phyloP scores from a whole-genome alignment of 345 rosid species.

The Passiflora organensis region DNA sequence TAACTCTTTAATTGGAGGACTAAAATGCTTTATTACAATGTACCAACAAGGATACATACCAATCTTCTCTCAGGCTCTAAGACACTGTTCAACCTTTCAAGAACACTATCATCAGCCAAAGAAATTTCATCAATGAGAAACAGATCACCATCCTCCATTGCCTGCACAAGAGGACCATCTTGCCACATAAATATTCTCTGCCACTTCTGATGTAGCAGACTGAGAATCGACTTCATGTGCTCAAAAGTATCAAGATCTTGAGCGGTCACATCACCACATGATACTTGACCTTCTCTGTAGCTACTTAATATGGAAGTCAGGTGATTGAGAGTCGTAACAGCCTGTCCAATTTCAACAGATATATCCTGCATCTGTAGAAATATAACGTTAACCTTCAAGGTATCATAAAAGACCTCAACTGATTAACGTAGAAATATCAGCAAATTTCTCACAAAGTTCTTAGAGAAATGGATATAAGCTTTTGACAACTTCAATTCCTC shows the following conservation, averaged over 20 bases:
- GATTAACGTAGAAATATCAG: not conserved
- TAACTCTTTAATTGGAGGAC: no score
- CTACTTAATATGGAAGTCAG: constrained; percentile 32
- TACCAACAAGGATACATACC: constrained; percentile 34
- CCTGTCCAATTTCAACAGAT: constrained; percentile 59
- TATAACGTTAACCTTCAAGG: constrained; percentile 2
- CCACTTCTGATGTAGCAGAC: constrained; percentile 65
- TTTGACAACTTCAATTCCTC: constrained; percentile 51
- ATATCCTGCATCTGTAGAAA: constrained; percentile 41
- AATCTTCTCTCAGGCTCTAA: constrained; percentile 85
- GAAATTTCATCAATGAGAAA: constrained; percentile 96
- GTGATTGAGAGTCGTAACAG: constrained; percentile 47
- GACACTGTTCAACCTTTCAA: constrained; percentile 90
- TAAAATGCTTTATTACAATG: no score
- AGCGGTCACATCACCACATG: constrained; percentile 25
- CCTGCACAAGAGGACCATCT: constrained; percentile 94
- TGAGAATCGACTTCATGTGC: constrained; percentile 46
- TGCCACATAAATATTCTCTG: constrained; percentile 84
- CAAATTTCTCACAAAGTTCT: constrained; percentile 37
- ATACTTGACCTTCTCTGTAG: constrained; percentile 40
- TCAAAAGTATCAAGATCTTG: constrained; percentile 50
- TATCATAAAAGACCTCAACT: constrained; percentile 5
- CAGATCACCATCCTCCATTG: constrained; percentile 82
- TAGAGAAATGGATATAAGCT: constrained; percentile 33
- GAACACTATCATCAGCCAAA: constrained; percentile 94